Percentiles rank a stretch among this genome's conserved stretches.
Conservation (phyloP, 305 asterid species). For the Ruellia speciosa region DNA sequence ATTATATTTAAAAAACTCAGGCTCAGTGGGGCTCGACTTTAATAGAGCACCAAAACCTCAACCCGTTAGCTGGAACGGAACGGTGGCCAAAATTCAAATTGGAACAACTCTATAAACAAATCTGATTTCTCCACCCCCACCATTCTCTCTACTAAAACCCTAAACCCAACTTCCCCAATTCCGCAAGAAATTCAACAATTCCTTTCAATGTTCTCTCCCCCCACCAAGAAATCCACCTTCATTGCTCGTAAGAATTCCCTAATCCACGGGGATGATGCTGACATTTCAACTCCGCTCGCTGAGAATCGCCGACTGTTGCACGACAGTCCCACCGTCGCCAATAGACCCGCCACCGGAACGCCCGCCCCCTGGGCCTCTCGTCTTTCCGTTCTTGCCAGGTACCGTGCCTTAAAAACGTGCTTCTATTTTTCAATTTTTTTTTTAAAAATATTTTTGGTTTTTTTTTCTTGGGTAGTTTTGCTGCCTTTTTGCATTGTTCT, state of each 20-base stretch:
- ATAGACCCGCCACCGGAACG: slow-evolving; percentile 77
- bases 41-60: too few relatives aligned
- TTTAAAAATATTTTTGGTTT: neutral
- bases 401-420: neutral
- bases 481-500: neutral
- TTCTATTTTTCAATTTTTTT: too few relatives aligned
- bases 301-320: slow-evolving; percentile 39
- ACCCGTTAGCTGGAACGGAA: too few relatives aligned
- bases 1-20: too few relatives aligned
- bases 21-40: too few relatives aligned
- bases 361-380: slow-evolving; percentile 97
- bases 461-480: neutral
- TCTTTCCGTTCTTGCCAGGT: slow-evolving; percentile 79
- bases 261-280: slow-evolving; percentile 25
- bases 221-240: slow-evolving; percentile 44
- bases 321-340: slow-evolving; percentile 46
- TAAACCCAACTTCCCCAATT: slow-evolving; percentile 21
- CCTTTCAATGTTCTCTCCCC: slow-evolving; percentile 64
- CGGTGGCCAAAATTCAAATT: too few relatives aligned
- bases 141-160: slow-evolving; percentile 31
- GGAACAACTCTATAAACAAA: too few relatives aligned
- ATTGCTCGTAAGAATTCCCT: slow-evolving; percentile 42
- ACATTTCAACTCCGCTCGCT: slow-evolving; percentile 41
- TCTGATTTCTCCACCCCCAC: neutral
- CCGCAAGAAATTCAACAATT: neutral